These are phyloP conservation scores for Immersiporthe knoxdaviesiana DNA, from an alignment of 2,329 filamentous ascomycete genomes.

Conservation along the genomic window DNA sequence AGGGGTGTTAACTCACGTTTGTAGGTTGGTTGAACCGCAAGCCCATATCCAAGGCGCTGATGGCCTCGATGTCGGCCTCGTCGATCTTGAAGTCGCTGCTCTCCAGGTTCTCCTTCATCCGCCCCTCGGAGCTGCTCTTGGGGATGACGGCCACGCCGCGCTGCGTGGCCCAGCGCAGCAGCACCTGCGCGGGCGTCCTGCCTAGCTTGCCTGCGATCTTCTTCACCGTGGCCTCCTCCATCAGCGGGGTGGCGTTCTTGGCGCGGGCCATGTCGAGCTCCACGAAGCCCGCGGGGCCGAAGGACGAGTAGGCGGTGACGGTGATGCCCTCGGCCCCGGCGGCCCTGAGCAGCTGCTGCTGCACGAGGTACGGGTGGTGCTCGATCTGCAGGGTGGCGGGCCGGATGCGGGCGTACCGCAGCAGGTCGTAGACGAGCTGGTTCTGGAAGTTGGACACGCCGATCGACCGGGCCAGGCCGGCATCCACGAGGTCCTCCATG, in stretches of 20 bases:
- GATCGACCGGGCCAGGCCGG: slow-evolving; percentile 71
- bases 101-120: slow-evolving; percentile 69
- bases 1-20: slow-evolving; percentile 31
- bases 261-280: slow-evolving; percentile 76
- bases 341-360: slow-evolving; percentile 70
- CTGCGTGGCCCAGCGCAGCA: slow-evolving; percentile 88
- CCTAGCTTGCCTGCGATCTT: slow-evolving; percentile 68
- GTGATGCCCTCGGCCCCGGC: slow-evolving; percentile 71
- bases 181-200: slow-evolving; percentile 78
- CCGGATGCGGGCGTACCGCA: slow-evolving; percentile 74
- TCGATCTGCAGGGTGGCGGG: slow-evolving; percentile 85
- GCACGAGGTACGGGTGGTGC: slow-evolving; percentile 87
- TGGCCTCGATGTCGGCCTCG: slow-evolving; percentile 67
- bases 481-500: slow-evolving; percentile 74
- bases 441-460: slow-evolving; percentile 84
- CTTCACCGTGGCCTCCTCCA: slow-evolving; percentile 70
- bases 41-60: slow-evolving; percentile 65
- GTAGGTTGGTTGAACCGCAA: slow-evolving; percentile 78
- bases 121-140: slow-evolving; percentile 63
- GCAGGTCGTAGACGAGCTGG: slow-evolving; percentile 75
- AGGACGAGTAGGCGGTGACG: slow-evolving; percentile 83
- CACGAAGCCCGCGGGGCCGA: slow-evolving; percentile 77
- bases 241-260: slow-evolving; percentile 66
- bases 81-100: slow-evolving; percentile 68
- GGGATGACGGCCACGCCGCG: slow-evolving; percentile 80